Percentiles rank a stretch among this genome's conserved stretches.
Evolutionary conservation across 2,329 filamentous ascomycete genomes (phyloP).

Genomic region (Dryadomyces quercivorus): DNA sequence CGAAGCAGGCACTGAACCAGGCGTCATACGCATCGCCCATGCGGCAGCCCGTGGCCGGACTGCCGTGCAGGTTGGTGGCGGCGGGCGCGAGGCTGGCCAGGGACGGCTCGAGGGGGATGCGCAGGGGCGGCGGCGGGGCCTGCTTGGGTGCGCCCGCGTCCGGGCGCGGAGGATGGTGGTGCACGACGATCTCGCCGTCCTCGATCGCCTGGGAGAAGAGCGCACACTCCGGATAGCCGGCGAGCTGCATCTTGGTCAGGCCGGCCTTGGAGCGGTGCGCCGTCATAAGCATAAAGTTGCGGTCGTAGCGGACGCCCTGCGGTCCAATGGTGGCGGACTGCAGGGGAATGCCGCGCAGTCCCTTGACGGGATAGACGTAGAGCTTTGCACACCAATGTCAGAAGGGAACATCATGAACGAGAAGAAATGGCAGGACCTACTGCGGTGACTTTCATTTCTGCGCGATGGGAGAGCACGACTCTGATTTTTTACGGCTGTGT

Average conservation of each 20-base stretch:
- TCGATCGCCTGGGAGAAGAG: slow-evolving; percentile 51
- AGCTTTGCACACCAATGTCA: slow-evolving; percentile 29
- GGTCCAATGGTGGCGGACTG: slow-evolving; percentile 38
- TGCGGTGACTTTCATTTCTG: not conserved
- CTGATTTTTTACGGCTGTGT: no score
- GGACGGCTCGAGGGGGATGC: slow-evolving; percentile 43
- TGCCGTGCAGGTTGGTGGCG: slow-evolving; percentile 46
- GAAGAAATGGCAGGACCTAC: not conserved
- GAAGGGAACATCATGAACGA: not conserved
- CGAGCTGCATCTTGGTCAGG: slow-evolving; percentile 47
- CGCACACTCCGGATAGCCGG: slow-evolving; percentile 43
- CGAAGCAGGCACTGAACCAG: slow-evolving; percentile 59
- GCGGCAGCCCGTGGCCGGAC: slow-evolving; percentile 44
- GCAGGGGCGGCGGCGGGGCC: slow-evolving; percentile 4
- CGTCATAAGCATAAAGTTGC: slow-evolving; percentile 57
- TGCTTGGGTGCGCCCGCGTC: no score
- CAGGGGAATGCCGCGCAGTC: slow-evolving; percentile 49
- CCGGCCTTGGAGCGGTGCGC: slow-evolving; percentile 24
- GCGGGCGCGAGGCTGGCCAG: slow-evolving; percentile 31
- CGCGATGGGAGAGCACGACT: no score
- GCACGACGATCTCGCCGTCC: slow-evolving; percentile 25
- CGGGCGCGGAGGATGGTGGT: slow-evolving; percentile 28
- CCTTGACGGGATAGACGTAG: slow-evolving; percentile 65
- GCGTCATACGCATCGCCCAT: slow-evolving; percentile 48
- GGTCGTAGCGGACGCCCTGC: slow-evolving; percentile 54